These are phyloP conservation scores for Sporothrix dimorphospora DNA, from an alignment of 2,329 filamentous ascomycete species.

Conservation along the genomic window DNA sequence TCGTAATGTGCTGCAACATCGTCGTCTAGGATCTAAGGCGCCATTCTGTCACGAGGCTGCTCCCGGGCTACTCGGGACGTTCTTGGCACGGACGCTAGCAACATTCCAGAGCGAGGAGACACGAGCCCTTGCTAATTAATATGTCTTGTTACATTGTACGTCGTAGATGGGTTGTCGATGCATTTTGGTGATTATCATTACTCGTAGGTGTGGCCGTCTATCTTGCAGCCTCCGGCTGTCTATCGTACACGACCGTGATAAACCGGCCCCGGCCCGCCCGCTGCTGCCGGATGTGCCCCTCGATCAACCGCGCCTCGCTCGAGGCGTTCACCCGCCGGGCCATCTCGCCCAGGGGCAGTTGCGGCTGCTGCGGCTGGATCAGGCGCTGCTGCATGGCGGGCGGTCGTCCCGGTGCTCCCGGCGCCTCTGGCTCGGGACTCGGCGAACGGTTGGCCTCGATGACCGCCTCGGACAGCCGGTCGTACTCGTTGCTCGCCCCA, in stretches of 20 bases:
- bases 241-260: conserved; percentile 33
- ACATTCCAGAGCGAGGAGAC: neutral
- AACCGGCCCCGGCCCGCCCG: conserved; percentile 34
- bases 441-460: conserved; percentile 8
- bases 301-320: conserved; percentile 29
- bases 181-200: neutral
- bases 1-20: neutral
- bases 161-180: too few species aligned
- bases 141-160: too few species aligned
- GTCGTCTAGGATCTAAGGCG: neutral
- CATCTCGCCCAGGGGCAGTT: conserved; percentile 21
- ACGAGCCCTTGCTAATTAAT: too few species aligned
- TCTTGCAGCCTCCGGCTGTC: neutral
- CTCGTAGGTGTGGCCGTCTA: neutral
- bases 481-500: conserved; percentile 24
- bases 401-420: neutral
- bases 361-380: neutral
- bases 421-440: neutral
- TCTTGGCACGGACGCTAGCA: conserved; percentile 15
- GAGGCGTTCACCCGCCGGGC: conserved; percentile 26
- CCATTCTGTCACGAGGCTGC: conserved; percentile 7
- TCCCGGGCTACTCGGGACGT: conserved; percentile 5
- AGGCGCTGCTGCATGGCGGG: neutral
- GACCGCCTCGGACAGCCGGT: conserved; percentile 4
- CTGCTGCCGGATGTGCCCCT: conserved; percentile 34